Base-by-base conservation (phyloP, 179 eudicot genomes). In the Corrigiola litoralis region DNA sequence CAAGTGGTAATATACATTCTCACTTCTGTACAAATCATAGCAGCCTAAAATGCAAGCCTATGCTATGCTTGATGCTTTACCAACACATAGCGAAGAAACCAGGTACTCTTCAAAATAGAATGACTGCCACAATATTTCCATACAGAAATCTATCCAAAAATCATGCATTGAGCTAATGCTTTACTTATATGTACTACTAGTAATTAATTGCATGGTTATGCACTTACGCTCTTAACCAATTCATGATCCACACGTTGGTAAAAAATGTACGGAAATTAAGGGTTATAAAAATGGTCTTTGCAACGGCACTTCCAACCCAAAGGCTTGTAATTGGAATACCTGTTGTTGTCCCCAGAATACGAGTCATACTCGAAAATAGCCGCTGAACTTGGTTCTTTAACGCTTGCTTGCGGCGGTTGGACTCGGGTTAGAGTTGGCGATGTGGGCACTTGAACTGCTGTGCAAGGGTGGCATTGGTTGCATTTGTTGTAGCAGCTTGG, bases 401-500 rank as follows among this genome's bases (percentile, higher is more conserved):
- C n/a, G n/a, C 28, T 38, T 12, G 20, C 18, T 25, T 37, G 55
- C 6, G 58, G 20, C 5, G 80, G 75, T 20, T 66, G 66, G 38
- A 70, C 69, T 38, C 75, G 85, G 75, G 55, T 8, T 49, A 71
- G 56, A 27, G 40, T 60, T 60, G 91, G 87, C 59, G 67, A 38
- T 4, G 89, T 71, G 5, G 98, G 87, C 3, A 83, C 95, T 61
- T 92, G 95, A 16, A 84, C 91, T 31, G 97, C 94, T 75, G 69
- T 68, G 72, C 99, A 94, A 11, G 99, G 99, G 74, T 94, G 94
- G 73, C 99, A 94, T 38, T 79, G 76, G 77, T 90, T 87, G 87
- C 99, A 94, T 76, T 83, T 87, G 85, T 87, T 87, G 88, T 90
- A 84, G 59, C 99, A 94, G 59, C 90, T 94, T n/a, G 99, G 99